Evolutionary conservation across 192 early-diverging fungal genomes (phyloP), one percentile per base, ranked within the genome.

Genomic region (Gonapodya prolifera): DNA sequence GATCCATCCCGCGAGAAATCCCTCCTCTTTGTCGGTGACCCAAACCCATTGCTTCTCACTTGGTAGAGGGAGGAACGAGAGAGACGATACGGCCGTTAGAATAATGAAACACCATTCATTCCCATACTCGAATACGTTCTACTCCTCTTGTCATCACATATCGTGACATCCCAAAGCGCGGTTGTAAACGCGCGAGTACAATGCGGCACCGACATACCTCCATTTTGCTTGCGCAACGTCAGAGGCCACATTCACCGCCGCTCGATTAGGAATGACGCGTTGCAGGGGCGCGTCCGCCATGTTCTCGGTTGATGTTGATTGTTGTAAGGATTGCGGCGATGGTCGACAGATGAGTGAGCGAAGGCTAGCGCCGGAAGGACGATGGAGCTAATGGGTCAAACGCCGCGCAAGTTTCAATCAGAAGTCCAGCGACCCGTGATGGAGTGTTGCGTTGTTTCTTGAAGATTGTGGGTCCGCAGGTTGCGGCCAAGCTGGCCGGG

Each of bases 11-110:
- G 91, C 85, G 30, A 98, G 81, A 82, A 92, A 99, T 18, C 95
- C 97, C 81, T 96, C 90, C 18, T 95, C 87, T 69, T 88, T 91
- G 86, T 99, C 92, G 70, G 92, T 89, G 45, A 99, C 91, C 97
- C 96, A 99, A 36, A 97, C 93, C 94, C 95, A 99, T 69, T 92
- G 95, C 83, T 96, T 96, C 83, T 99, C 95, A 29, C 71, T 61
- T 61, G 45, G 45, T 23, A 61, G 45, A 61, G 45, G 45, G 8
- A 61, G 45, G 8, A 61, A 61, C 45, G 45, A 16, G 8, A 23
- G 8, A 23, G 23, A 61, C 45, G 45, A 61, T 23, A 23, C 45
- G 45, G 8, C 45, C 71, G 71, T 2, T 32, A 73, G 29, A 16
- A 32, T 32, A 73, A 73, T 16, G 32, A 32, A 32, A 18, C 8